These are phyloP conservation scores for Cryptococcus hybrid DNA, from an alignment of 1,284 basidiomycete species.

Conservation along the genomic window DNA sequence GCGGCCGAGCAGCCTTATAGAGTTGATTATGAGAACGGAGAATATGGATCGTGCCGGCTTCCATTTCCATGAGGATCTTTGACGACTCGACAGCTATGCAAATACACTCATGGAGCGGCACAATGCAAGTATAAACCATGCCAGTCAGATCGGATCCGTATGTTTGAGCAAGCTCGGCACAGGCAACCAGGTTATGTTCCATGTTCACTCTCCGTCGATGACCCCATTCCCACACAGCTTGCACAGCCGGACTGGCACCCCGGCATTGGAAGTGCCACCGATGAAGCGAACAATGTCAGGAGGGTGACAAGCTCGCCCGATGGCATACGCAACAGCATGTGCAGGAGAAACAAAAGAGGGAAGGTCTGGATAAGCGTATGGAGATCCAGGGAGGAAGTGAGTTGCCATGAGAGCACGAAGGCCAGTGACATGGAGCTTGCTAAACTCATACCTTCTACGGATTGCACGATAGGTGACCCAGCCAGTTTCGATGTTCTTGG, in stretches of 20 bases:
- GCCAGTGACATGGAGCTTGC: slow-evolving; percentile 28
- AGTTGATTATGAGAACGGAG: slow-evolving; percentile 14
- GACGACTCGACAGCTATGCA: slow-evolving; percentile 33
- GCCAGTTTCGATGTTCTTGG: slow-evolving; percentile 19
- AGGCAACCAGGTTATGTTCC: slow-evolving; percentile 25
- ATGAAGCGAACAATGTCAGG: slow-evolving; percentile 32
- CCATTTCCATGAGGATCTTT: slow-evolving; percentile 40
- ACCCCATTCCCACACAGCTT: slow-evolving; percentile 31
- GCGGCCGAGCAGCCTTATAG: slow-evolving; percentile 14
- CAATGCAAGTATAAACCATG: slow-evolving; percentile 7
- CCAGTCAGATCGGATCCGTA: slow-evolving; percentile 10
- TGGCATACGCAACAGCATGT: slow-evolving; percentile 27
- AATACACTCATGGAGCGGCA: slow-evolving; percentile 33
- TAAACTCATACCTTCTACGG: slow-evolving; percentile 31
- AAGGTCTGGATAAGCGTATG: slow-evolving; percentile 24
- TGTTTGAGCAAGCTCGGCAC: slow-evolving; percentile 23
- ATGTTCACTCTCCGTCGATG: slow-evolving; percentile 26
- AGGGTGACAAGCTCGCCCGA: slow-evolving; percentile 28
- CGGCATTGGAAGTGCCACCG: slow-evolving; percentile 10
- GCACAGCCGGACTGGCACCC: slow-evolving; percentile 23
- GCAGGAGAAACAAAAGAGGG: slow-evolving; percentile 11
- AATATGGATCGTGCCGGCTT: slow-evolving; percentile 28
- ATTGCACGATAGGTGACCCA: slow-evolving; percentile 35
- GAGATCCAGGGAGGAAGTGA: slow-evolving; percentile 33
- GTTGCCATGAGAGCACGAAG: slow-evolving; percentile 35